Evolutionary conservation across 2,329 filamentous ascomycete genomes (phyloP).

Genomic region (Chaetoscypha palmicola): DNA sequence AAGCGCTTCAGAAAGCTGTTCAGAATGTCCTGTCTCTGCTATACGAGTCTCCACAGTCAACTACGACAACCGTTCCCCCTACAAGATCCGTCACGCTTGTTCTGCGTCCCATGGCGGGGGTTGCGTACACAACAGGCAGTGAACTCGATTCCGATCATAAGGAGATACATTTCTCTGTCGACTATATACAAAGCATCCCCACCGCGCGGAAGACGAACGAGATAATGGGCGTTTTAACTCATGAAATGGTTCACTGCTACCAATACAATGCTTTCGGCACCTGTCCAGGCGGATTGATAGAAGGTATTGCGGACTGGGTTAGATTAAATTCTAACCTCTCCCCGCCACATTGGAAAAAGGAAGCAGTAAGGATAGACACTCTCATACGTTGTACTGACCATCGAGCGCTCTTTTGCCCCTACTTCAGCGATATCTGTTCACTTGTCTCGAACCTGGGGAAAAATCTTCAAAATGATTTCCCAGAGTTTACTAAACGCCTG

Average conservation of each 20-base stretch:
- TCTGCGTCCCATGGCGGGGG: slow-evolving; percentile 70
- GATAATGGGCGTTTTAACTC: slow-evolving; percentile 75
- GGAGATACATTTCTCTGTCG: slow-evolving; percentile 80
- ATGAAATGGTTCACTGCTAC: slow-evolving; percentile 93
- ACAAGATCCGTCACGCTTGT: slow-evolving; percentile 83
- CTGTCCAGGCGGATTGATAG: slow-evolving; percentile 71
- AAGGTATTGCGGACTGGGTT: slow-evolving; percentile 92
- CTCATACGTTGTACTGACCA: no score
- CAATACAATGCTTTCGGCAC: slow-evolving; percentile 63
- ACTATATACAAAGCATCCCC: slow-evolving; percentile 55
- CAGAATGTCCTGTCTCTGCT: slow-evolving; percentile 63
- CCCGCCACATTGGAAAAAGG: slow-evolving; percentile 75
- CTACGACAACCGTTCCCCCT: slow-evolving; percentile 40
- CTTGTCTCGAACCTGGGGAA: no score
- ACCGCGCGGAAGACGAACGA: slow-evolving; percentile 47
- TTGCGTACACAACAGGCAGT: slow-evolving; percentile 80
- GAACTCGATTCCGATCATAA: slow-evolving; percentile 82
- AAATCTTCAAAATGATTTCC: no score
- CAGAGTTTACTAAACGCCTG: no score
- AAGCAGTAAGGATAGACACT: no score
- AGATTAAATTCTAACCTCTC: slow-evolving; percentile 64
- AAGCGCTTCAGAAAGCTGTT: slow-evolving; percentile 56
- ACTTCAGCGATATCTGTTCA: no score
- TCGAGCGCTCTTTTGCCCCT: no score
- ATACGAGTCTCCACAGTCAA: slow-evolving; percentile 48